Conservation (phyloP, 441 rosid species). For the Theobroma grandiflorum region DNA sequence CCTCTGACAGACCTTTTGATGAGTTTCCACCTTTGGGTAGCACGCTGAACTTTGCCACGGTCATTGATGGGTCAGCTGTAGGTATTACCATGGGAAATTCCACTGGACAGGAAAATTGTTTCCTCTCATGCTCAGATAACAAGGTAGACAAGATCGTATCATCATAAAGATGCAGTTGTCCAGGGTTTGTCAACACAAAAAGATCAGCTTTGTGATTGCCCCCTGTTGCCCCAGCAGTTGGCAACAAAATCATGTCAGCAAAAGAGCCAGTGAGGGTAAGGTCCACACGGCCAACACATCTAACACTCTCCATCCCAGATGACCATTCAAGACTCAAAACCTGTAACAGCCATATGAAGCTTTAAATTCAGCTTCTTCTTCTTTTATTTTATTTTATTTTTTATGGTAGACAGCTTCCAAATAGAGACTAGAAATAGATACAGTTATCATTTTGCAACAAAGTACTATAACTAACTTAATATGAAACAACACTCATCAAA, state of each 20-base stretch:
- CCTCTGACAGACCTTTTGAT: conserved; percentile 59
- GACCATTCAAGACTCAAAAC: conserved; percentile 71
- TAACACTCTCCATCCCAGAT: conserved; percentile 48
- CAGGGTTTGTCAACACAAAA: conserved; percentile 66
- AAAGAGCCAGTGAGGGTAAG: conserved; percentile 58
- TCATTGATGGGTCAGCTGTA: conserved; percentile 52
- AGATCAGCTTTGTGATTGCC: conserved; percentile 47
- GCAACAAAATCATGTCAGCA: conserved; percentile 63
- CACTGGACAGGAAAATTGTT: conserved; percentile 39
- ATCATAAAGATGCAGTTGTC: conserved; percentile 64
- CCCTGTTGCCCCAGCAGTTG: conserved; percentile 48
- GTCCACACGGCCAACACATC: conserved; percentile 56
- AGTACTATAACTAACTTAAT: not conserved
- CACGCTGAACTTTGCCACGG: conserved; percentile 45
- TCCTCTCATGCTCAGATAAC: conserved; percentile 54
- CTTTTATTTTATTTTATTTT: not conserved
- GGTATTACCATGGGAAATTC: conserved; percentile 60
- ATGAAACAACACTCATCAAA: not conserved
- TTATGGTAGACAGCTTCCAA: not conserved
- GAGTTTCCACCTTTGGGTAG: conserved; percentile 44
- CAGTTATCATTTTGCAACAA: not conserved
- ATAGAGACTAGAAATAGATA: not conserved
- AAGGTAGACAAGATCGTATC: conserved; percentile 47
- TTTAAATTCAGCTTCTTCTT: conserved; percentile 3
- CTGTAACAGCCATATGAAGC: conserved; percentile 39